phyloP scores from a whole-genome alignment of 805 yeast genomes.

The Metahyphopichia silvanorum region DNA sequence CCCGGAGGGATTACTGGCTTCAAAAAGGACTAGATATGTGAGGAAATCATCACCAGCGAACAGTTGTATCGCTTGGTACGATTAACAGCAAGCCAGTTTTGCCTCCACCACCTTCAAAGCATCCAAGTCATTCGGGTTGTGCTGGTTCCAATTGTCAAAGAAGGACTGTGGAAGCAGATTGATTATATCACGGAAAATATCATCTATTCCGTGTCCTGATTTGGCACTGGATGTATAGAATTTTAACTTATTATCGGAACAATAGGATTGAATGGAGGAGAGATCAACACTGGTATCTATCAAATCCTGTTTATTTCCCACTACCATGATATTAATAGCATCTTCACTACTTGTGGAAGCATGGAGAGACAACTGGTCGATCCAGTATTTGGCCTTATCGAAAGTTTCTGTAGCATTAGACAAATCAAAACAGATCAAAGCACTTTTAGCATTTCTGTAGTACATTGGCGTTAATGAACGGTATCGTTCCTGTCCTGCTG shows the following conservation, averaged over 20 bases:
- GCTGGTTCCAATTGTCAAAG: conserved; percentile 18
- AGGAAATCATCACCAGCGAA: not conserved
- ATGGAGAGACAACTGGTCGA: conserved; percentile 60
- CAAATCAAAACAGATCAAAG: conserved; percentile 82
- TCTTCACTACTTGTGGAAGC: conserved; percentile 16
- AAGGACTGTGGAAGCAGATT: conserved; percentile 27
- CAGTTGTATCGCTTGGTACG: not conserved
- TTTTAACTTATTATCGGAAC: conserved; percentile 13
- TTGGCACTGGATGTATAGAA: conserved; percentile 62
- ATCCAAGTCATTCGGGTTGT: conserved; percentile 1
- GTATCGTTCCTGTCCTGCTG: conserved; percentile 81
- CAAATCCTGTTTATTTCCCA: conserved; percentile 85
- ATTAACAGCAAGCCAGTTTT: not conserved
- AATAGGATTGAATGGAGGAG: conserved; percentile 12
- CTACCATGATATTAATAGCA: conserved; percentile 42
- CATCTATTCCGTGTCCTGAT: conserved; percentile 57
- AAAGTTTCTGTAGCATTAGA: conserved; percentile 48
- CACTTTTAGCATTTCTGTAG: conserved; percentile 58
- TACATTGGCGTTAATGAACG: conserved; percentile 45
- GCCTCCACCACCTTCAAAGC: not conserved
- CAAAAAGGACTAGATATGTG: conserved; percentile 36
- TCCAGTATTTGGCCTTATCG: conserved; percentile 81
- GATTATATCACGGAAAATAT: conserved; percentile 29
- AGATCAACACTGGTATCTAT: conserved; percentile 22
- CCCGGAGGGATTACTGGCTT: conserved; percentile 38